Conservation (phyloP, 805 yeast genomes). For the Debaryomyces castellii region DNA sequence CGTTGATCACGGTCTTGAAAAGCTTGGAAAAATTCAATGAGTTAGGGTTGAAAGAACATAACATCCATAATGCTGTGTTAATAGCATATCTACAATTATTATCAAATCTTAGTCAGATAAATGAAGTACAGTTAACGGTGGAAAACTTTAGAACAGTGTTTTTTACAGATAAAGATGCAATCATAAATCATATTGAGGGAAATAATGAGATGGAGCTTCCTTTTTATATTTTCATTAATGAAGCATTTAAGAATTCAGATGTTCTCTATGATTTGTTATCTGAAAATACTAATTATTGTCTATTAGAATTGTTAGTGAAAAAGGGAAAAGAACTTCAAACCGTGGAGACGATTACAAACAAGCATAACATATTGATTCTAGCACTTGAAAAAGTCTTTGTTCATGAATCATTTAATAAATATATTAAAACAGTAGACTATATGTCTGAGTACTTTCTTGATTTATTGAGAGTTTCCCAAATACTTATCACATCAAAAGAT, state of each 20-base stretch:
- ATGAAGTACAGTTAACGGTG: slow-evolving; percentile 19
- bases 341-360: slow-evolving; percentile 7
- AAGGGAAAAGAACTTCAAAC: slow-evolving; percentile 13
- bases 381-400: slow-evolving; percentile 19
- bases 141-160: slow-evolving; percentile 2
- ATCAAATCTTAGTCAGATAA: slow-evolving; percentile 26
- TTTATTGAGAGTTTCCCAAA: slow-evolving; percentile 28
- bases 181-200: neutral
- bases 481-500: slow-evolving; percentile 37
- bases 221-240: slow-evolving; percentile 4
- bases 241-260: slow-evolving; percentile 7
- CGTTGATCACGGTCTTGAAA: slow-evolving; percentile 2
- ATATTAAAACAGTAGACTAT: slow-evolving; percentile 9
- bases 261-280: slow-evolving; percentile 13
- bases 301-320: slow-evolving; percentile 6
- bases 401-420: slow-evolving; percentile 33
- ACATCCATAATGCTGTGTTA: slow-evolving; percentile 13
- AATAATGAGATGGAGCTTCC: slow-evolving; percentile 9
- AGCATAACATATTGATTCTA: slow-evolving; percentile 17
- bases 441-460: slow-evolving; percentile 2
- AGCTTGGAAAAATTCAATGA: slow-evolving; percentile 8
- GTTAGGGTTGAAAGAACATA: slow-evolving; percentile 4
- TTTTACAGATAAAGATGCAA: slow-evolving; percentile 4
- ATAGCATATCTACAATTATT: slow-evolving; percentile 20
- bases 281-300: slow-evolving; percentile 2